phyloP scores from a whole-genome alignment of 2,329 filamentous ascomycete genomes.

The Delphinella strobiligena region DNA sequence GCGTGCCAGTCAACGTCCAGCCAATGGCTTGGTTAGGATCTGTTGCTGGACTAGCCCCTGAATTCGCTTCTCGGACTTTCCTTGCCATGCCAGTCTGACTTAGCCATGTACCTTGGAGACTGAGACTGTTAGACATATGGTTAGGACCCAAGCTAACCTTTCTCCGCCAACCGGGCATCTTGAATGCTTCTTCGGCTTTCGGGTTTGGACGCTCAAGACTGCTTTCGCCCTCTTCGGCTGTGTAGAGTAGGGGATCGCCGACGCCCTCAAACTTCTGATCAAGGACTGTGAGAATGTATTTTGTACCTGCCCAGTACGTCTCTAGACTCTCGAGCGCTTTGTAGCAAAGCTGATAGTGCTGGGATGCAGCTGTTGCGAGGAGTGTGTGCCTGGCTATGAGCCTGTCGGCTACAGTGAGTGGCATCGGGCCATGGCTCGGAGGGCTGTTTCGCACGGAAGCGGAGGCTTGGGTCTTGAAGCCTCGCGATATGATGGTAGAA shows the following conservation, averaged over 20 bases:
- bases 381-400: conserved; percentile 56
- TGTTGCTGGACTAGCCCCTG: conserved; percentile 6
- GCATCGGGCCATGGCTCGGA: background rate
- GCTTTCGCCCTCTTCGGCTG: conserved; percentile 65
- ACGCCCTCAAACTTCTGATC: conserved; percentile 83
- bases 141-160: conserved; percentile 15
- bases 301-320: conserved; percentile 73
- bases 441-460: too few species aligned
- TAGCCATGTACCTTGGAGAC: background rate
- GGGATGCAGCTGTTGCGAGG: conserved; percentile 67
- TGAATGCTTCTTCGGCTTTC: conserved; percentile 35
- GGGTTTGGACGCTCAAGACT: conserved; percentile 42
- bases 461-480: too few species aligned
- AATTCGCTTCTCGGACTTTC: conserved; percentile 10
- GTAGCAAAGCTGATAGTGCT: conserved; percentile 81
- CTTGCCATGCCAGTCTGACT: conserved; percentile 15
- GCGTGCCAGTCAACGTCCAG: conserved; percentile 79
- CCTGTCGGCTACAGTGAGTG: conserved; percentile 12
- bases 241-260: conserved; percentile 58
- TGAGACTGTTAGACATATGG: background rate
- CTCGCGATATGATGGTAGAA: background rate
- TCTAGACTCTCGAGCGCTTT: conserved; percentile 72
- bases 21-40: conserved; percentile 46
- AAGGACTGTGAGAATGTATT: conserved; percentile 75
- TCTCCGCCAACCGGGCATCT: conserved; percentile 38